Base-by-base conservation (phyloP, 192 early-diverging fungal species). In the Entomortierella parvispora region DNA sequence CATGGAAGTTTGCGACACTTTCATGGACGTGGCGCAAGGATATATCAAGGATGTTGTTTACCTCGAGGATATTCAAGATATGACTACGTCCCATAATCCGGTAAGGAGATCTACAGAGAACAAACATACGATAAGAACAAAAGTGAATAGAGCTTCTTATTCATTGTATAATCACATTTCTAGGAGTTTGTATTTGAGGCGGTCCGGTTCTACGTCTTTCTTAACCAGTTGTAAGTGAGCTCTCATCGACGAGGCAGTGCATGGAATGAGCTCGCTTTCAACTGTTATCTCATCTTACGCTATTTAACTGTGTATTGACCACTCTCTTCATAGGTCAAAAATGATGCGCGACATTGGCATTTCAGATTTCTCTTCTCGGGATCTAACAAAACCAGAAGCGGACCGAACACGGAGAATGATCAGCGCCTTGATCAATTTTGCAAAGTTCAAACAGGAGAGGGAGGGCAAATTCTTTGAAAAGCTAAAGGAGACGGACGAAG, bases 381-480 rank as follows among this genome's bases (percentile, higher is more conserved):
- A 97, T 66, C 70, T 97, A 53, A 80, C 93, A 20, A 89, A 86
- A n/a, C 95, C 95, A 0, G 91, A 94, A 68, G 83, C 90, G 0
- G 80, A 68, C 0, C 85, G 89, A 5, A 80, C 94, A 29, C 75
- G 90, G 0, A 80, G 84, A n/a, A 86, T 93, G n/a, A 82, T 97
- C 11, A 92, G 90, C 76, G 92, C 87, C 8, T 81, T 95, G 25
- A 94, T 94, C 68, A 97, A 97, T 70, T 97, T 94, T 85, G 91
- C 89, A 54, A 96, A 93, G 82, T 97, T 97, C 69, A 82, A 93
- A 22, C 93, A 95, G 56, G 90, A 95, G 64, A 82, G 89, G 8
- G 68, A 80, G 50, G 62, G 48, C 3, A 37, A 51, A 11, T 62
- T 77, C 32, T 52, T 51, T 20, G n/a, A 62, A 12, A 42, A 48